Evolutionary conservation across 1,139 yeast species (phyloP).

Genomic region (Diutina neorugosa): DNA sequence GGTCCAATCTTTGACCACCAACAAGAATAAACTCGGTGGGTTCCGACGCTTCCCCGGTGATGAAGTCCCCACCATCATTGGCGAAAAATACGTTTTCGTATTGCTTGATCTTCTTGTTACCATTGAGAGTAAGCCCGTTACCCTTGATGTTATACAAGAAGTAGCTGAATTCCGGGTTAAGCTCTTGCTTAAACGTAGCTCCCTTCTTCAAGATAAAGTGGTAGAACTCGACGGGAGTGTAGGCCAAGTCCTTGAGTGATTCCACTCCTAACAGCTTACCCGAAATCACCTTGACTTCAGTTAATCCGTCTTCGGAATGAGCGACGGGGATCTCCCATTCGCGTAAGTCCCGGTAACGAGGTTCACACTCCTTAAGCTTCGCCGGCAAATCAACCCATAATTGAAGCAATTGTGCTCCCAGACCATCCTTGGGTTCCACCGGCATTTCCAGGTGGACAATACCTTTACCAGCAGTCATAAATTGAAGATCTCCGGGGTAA

Average conservation of each 20-base stretch:
- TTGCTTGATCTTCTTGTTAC: conserved; percentile 21
- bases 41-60: conserved; percentile 24
- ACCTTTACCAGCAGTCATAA: conserved; percentile 92
- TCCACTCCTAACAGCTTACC: conserved; percentile 70
- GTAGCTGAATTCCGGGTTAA: conserved; percentile 55
- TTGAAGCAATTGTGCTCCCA: conserved; percentile 62
- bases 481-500: conserved; percentile 79
- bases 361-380: conserved; percentile 52
- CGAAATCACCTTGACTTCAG: conserved; percentile 60
- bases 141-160: conserved; percentile 68
- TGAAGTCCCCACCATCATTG: conserved; percentile 42
- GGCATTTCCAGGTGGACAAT: conserved; percentile 85
- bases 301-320: conserved; percentile 54
- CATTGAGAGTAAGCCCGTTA: conserved; percentile 33
- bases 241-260: conserved; percentile 66
- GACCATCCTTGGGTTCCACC: conserved; percentile 43
- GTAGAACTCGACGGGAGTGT: conserved; percentile 73
- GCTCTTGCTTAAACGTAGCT: conserved; percentile 48
- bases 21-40: conserved; percentile 48
- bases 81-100: conserved; percentile 53
- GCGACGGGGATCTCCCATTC: conserved; percentile 57
- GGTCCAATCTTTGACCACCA: conserved; percentile 70
- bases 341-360: conserved; percentile 72
- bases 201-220: conserved; percentile 60
- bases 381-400: conserved; percentile 87